Base-by-base conservation (phyloP, 805 yeast species). In the Pichia phayaonensis region DNA sequence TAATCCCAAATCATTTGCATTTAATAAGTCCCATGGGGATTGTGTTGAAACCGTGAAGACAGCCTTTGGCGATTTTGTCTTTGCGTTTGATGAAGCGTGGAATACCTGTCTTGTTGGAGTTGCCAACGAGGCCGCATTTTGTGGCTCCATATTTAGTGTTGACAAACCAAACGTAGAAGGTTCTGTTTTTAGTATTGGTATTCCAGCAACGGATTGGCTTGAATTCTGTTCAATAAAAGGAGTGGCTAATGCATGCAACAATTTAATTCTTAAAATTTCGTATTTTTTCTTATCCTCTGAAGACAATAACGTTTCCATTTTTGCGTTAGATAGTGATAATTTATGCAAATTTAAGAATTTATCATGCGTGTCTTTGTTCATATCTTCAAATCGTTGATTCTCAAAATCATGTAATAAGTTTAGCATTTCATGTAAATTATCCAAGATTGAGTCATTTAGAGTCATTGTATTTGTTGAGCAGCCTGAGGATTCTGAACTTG, bases 1-100 rank as follows among this genome's bases (percentile, higher is more conserved):
- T 61, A 95, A 86, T 0, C 96, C 95, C 56, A 90, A 72, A 66
- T 90, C 97, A 63, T 92, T 90, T 16, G 95, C 89, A 8, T 95
- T 90, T 59, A 79, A 80, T 46, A 90, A 76, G 26, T 72, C 69
- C 90, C 94, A 90, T 0, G 97, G 97, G 45, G 77, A 75, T 15
- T 76, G 79, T 23, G 77, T 70, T 2, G 80, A 81, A 45, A 95
- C 86, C 0, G 96, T 88, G 63, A 90, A 83, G 13, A 90, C 83
- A 0, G 96, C 94, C 61, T 88, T 94, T 12, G 92, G 92, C 0
- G 84, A 66, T 8, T 69, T 70, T 52, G 82, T 83, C 58, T 86
- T 89, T 2, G 86, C 82, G 0, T 90, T 76, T 0, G 88, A 75
- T 53, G 81, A 69, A 38, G 84, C 63, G 69, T 87, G 87, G 65